A percentile compares a stretch with the other conserved stretches of the same genome.
Evolutionary conservation across 192 early-diverging fungal genomes (phyloP).

Genomic region (Linnemannia schmuckeri): DNA sequence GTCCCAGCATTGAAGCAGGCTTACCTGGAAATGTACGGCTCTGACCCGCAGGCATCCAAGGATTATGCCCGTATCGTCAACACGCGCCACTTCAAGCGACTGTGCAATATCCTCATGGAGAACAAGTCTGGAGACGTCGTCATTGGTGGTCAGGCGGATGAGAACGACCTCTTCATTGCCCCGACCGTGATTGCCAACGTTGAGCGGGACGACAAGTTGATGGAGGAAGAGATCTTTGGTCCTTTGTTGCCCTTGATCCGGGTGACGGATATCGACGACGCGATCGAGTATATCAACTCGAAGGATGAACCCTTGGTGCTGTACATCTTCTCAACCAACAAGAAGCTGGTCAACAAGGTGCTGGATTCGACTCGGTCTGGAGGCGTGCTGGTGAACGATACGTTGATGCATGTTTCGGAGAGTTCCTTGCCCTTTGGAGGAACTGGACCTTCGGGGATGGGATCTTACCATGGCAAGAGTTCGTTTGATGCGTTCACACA

Average conservation of each 20-base stretch:
- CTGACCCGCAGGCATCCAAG: slow-evolving; percentile 53
- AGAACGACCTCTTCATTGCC: slow-evolving; percentile 74
- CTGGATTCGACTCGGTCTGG: slow-evolving; percentile 71
- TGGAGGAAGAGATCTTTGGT: slow-evolving; percentile 92
- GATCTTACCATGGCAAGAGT: slow-evolving; percentile 79
- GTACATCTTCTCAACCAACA: slow-evolving; percentile 78
- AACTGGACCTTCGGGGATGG: slow-evolving; percentile 82
- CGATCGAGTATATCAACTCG: slow-evolving; percentile 69
- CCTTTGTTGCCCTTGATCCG: slow-evolving; percentile 85
- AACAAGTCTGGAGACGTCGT: slow-evolving; percentile 61
- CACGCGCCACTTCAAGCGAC: slow-evolving; percentile 72
- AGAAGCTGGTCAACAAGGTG: slow-evolving; percentile 68
- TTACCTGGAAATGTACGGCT: slow-evolving; percentile 58
- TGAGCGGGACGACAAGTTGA: slow-evolving; percentile 67
- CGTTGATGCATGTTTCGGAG: slow-evolving; percentile 68
- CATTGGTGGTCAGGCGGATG: slow-evolving; percentile 68
- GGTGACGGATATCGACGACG: slow-evolving; percentile 72
- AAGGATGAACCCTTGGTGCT: slow-evolving; percentile 81
- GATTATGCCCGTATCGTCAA: slow-evolving; percentile 80
- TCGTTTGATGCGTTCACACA: slow-evolving; percentile 84
- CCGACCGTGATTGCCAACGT: slow-evolving; percentile 85
- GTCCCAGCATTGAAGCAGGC: slow-evolving; percentile 62
- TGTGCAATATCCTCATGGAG: slow-evolving; percentile 63
- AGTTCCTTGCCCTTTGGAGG: slow-evolving; percentile 82
- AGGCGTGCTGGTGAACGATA: slow-evolving; percentile 79